A percentile compares a stretch with the other conserved stretches of the same genome.
These are phyloP conservation scores for Gloeopeniophorella convolvens DNA, from an alignment of 768 basidiomycete genomes.

Conservation along the genomic window DNA sequence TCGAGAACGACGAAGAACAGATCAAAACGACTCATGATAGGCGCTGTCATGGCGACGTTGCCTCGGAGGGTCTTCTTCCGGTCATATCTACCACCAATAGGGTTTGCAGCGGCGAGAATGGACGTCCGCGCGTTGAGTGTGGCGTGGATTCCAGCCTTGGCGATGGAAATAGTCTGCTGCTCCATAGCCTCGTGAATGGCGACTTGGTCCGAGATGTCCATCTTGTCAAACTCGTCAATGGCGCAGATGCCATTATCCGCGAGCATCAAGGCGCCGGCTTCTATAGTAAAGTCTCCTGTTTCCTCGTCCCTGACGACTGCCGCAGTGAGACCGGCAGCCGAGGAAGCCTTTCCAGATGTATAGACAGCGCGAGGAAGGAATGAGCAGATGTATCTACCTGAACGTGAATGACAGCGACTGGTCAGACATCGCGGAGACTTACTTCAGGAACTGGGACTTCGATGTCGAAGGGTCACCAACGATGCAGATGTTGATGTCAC, in stretches of 20 bases:
- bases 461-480: constrained; percentile 95
- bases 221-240: constrained; percentile 99
- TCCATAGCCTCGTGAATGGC: constrained; percentile 99
- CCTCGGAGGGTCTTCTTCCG: constrained; percentile 85
- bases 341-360: constrained; percentile 98
- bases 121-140: constrained; percentile 97
- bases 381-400: constrained; percentile 84
- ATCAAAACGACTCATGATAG: constrained; percentile 99
- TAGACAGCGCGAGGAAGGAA: constrained; percentile 98
- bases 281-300: constrained; percentile 98
- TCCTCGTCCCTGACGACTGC: constrained; percentile 99
- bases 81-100: constrained; percentile 94
- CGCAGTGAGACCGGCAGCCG: constrained; percentile 96
- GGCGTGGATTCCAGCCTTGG: constrained; percentile 98
- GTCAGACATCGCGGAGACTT: constrained; percentile 26
- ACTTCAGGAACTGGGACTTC: constrained; percentile 99
- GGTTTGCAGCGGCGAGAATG: constrained; percentile 97
- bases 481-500: constrained; percentile 97
- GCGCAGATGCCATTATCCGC: constrained; percentile 99
- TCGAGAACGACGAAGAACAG: constrained; percentile 97
- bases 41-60: constrained; percentile 96
- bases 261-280: constrained; percentile 98
- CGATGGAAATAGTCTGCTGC: constrained; percentile 99
- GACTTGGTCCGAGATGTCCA: constrained; percentile 98
- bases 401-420: constrained; percentile 2